Base-by-base conservation (phyloP, 1,284 basidiomycete species). In the Puccinia horiana region DNA sequence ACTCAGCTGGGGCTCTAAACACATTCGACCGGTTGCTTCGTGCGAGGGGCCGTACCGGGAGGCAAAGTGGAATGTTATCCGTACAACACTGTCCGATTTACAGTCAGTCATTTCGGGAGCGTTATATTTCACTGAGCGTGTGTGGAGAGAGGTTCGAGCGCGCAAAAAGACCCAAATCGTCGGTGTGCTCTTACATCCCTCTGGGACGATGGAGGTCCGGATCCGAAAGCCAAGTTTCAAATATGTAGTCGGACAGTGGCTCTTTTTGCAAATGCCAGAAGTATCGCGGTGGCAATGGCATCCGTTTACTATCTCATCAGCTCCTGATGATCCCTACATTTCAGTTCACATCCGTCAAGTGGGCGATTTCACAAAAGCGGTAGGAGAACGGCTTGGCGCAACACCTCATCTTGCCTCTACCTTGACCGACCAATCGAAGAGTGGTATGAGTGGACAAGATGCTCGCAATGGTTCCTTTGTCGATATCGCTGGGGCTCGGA, bases 11-110 rank as follows among this genome's bases (percentile, higher is more conserved):
- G 91, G 40, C 90, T 95, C 75, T 95, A 93, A 88, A 90, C 93
- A 11, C 94, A 96, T 87, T 94, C 94, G 4, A 93, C 92, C 78
- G 94, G 94, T 23, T 96, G 94, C 87, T 96, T 96, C 88, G 94
- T 96, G 76, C 93, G 94, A 82, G 93, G 95, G 85, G 89, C 85
- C 2, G 78, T 85, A 16, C 85, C 90, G 5, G 88, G 89, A 18
- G 87, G 91, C 32, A 93, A 93, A 14, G 92, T 91, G 83, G 91
- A 93, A 85, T 95, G 94, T 85, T 89, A 95, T 82, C 94, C 94
- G 20, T 96, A 96, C 88, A 87, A 91, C 83, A 93, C 92, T 85
- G 95, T 94, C 93, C 89, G 93, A 80, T 94, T 91, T 89, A 93
- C 89, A 63, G 93, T 95, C 89, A 63, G 93, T 95, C 85, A 94